A percentile compares a stretch with the other conserved stretches of the same genome.
Evolutionary conservation across 2,329 filamentous ascomycete genomes (phyloP).

Genomic region (Seiridium unicorne): DNA sequence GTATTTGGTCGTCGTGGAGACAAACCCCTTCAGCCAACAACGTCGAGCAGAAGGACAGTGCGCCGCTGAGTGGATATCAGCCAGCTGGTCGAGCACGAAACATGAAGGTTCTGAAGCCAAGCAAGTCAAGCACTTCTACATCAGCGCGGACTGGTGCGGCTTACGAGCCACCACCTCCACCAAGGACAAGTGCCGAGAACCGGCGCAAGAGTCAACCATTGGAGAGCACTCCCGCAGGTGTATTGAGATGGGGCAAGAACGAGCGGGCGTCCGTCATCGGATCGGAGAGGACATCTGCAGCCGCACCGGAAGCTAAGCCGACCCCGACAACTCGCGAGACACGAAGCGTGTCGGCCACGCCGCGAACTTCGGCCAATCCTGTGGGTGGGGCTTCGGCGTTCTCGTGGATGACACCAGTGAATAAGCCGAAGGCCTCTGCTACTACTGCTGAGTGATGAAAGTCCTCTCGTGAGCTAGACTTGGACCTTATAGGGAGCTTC

Average conservation of each 20-base stretch:
- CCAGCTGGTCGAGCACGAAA: constrained; percentile 63
- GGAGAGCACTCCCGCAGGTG: constrained; percentile 20
- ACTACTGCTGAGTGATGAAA: constrained; percentile 26
- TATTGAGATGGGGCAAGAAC: constrained; percentile 46
- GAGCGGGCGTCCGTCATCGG: constrained; percentile 38
- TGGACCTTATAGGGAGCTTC: background rate
- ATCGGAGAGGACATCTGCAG: constrained; percentile 45
- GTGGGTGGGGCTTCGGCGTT: constrained; percentile 92
- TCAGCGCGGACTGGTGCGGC: constrained; percentile 48
- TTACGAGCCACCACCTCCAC: constrained; percentile 47
- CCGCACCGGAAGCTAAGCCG: constrained; percentile 26
- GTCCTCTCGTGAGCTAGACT: background rate
- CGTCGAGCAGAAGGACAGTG: constrained; percentile 52
- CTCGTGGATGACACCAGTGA: constrained; percentile 74
- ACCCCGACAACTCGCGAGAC: constrained; percentile 31
- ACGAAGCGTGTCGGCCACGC: constrained; percentile 38
- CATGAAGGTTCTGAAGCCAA: constrained; percentile 89
- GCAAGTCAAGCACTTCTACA: constrained; percentile 58
- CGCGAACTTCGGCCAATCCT: constrained; percentile 69
- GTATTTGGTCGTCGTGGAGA: constrained; percentile 72
- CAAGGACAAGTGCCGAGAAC: constrained; percentile 45
- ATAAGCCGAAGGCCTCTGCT: constrained; percentile 41
- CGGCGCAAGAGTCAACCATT: constrained; percentile 52
- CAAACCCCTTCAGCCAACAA: constrained; percentile 48
- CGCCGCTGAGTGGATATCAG: constrained; percentile 65